phyloP scores from a whole-genome alignment of 2,329 filamentous ascomycete species.

The Aureobasidium sp. region DNA sequence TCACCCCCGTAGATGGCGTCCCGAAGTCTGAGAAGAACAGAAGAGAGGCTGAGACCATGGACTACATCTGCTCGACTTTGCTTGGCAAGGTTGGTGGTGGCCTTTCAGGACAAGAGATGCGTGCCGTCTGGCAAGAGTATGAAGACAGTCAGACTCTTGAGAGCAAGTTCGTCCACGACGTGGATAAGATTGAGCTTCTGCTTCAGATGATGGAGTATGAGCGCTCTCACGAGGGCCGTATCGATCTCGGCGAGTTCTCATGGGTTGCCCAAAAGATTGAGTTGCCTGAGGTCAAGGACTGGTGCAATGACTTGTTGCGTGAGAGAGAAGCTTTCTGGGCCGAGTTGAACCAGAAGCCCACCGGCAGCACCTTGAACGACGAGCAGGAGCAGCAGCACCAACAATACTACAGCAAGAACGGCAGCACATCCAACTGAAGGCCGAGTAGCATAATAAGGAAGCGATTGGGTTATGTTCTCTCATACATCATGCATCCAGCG shows the following conservation, averaged over 20 bases:
- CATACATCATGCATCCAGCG: conserved; percentile 11
- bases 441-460: not conserved
- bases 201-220: conserved; percentile 99
- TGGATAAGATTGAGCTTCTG: conserved; percentile 97
- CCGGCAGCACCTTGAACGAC: conserved; percentile 27
- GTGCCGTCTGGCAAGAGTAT: conserved; percentile 93
- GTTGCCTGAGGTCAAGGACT: conserved; percentile 81
- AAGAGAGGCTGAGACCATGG: conserved; percentile 90
- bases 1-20: conserved; percentile 91
- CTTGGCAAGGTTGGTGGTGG: conserved; percentile 82
- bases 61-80: conserved; percentile 80
- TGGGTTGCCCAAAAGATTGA: conserved; percentile 79
- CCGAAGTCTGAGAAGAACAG: conserved; percentile 89
- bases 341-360: conserved; percentile 32
- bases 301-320: conserved; percentile 79
- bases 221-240: conserved; percentile 66
- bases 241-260: conserved; percentile 89
- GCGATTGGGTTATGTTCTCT: not conserved
- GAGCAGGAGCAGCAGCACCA: conserved; percentile 35
- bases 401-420: conserved; percentile 36
- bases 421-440: not conserved
- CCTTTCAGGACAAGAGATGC: conserved; percentile 72
- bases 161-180: conserved; percentile 91
- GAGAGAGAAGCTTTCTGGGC: conserved; percentile 83
- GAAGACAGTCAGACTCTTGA: conserved; percentile 89